Base-by-base conservation (phyloP, 73 alveolate species). In the Diophrys sp. region DNA sequence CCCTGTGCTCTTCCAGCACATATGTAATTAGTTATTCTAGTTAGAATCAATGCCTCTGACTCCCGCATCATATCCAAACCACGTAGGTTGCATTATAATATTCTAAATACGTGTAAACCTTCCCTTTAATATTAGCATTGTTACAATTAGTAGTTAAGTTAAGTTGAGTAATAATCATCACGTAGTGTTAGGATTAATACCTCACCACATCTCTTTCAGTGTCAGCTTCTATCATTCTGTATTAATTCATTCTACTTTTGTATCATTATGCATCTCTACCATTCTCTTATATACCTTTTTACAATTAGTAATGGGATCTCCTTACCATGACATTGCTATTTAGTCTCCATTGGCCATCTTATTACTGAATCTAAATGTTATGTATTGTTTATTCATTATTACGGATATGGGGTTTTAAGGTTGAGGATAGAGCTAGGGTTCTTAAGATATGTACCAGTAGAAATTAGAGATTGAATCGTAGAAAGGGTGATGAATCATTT, bases 31-130 rank as follows among this genome's bases (percentile, higher is more conserved):
- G 26, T 77, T 80, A 26, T 26, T 75, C 29, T 77, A 44, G 23
- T 83, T 75, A 24, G 68, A 11, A 11, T 5, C 53, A 2, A 83
- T 69, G 26, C 91, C 91, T 31, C 31, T 44, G 1, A 83, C 75
- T 29, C 91, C 91, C 29, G 78, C 27, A 1, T 69, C 34, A 24
- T 83, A 54, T 23, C 91, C 91, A 75, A 75, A 78, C 91, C 91
- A 83, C 11, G 69, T 68, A 71, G 71, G 77, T 27, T 74, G 86
- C 78, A 75, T 54, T n/a, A 73, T 76, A 29, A 26, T 33, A 73
- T 26, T 83, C 53, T 27, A n/a, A 24, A 14, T 27, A 44, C 54
- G n/a, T n/a, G n/a, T n/a, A n/a, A n/a, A n/a, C n/a, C n/a, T n/a
- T n/a, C n/a, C n/a, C n/a, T n/a, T n/a, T n/a, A 29, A 8, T 56